Evolutionary conservation across 441 rosid genomes (phyloP), one percentile per base, ranked within the genome.

Genomic region (Cnidoscolus chayamansa): DNA sequence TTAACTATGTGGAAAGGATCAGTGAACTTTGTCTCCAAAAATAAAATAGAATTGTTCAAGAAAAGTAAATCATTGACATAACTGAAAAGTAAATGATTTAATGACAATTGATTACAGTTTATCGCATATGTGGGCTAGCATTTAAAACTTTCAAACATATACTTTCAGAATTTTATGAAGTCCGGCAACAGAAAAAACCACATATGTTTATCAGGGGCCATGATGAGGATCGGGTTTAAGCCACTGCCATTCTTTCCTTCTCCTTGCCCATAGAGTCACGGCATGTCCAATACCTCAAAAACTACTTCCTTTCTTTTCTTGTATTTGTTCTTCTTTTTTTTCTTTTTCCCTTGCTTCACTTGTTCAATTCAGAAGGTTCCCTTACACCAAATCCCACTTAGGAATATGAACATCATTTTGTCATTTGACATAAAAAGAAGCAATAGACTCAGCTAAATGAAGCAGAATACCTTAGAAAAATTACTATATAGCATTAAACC

Each of bases 401-500:
- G 16, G n/a, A 47, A 17, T 11, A 31, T 31, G 12, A 40, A 40
- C 7, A 0, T 40, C 45, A 40, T 6, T 40, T 40, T 40, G 45
- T 40, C 13, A 4, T 40, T 55, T 17, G 10, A 4, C 9, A 31
- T n/a, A 48, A 13, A 17, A 30, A 16, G 12, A 53, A 6, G n/a
- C 40, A n/a, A 19, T 35, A 30, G 40, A 51, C 8, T 0, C 40
- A 62, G 11, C 54, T 48, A 48, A 55, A 58, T 67, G 45, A 10
- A 48, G 25, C 55, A 51, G 19, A 17, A 35, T 32, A n/a, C n/a
- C 31, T 55, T 32, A 40, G n/a, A 47, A 51, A 25, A 47, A 68
- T 7, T 15, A 68, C 65, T 32, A 13, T n/a, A 70, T 64, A 57
- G 77, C 68, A 62, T 31, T 55, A 79, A 79, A 69, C 65, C 59